Percentiles rank a stretch among this genome's conserved stretches.
These are phyloP conservation scores for Ustilago loliicola DNA, from an alignment of 1,284 basidiomycete genomes.

Conservation along the genomic window DNA sequence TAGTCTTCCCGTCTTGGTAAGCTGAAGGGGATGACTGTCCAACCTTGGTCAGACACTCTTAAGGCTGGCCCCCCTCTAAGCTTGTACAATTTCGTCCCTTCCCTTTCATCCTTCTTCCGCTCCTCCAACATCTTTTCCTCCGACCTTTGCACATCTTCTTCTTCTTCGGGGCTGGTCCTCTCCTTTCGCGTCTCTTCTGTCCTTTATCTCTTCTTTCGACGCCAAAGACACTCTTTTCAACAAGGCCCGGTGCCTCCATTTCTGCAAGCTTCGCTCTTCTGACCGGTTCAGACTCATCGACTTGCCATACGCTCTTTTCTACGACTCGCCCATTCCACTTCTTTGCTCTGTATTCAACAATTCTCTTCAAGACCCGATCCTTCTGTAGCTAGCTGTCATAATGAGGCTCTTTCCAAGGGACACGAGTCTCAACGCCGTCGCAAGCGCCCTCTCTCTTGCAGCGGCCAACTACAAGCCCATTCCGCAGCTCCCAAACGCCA, in stretches of 20 bases:
- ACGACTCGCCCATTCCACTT: background rate
- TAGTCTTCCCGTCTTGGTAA: conserved; percentile 12
- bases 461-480: conserved; percentile 69
- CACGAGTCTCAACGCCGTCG: conserved; percentile 51
- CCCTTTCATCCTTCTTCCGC: conserved; percentile 7
- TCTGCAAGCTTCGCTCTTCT: conserved; percentile 23
- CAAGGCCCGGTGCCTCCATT: conserved; percentile 25
- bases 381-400: background rate
- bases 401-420: conserved; percentile 55
- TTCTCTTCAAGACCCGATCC: no score
- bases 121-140: conserved; percentile 9
- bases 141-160: background rate
- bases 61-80: background rate
- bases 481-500: conserved; percentile 54
- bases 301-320: conserved; percentile 16
- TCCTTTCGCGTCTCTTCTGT: conserved; percentile 29
- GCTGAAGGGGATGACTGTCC: background rate
- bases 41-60: background rate
- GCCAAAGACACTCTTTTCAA: conserved; percentile 17
- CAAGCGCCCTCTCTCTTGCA: conserved; percentile 63
- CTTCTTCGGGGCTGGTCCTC: conserved; percentile 45
- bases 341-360: no score
- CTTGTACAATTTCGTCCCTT: background rate
- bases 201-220: conserved; percentile 25
- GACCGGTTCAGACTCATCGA: conserved; percentile 32